Percentiles rank a stretch among this genome's conserved stretches.
Conservation (phyloP, 2,329 filamentous ascomycete species). For the Penicillium crustosum region DNA sequence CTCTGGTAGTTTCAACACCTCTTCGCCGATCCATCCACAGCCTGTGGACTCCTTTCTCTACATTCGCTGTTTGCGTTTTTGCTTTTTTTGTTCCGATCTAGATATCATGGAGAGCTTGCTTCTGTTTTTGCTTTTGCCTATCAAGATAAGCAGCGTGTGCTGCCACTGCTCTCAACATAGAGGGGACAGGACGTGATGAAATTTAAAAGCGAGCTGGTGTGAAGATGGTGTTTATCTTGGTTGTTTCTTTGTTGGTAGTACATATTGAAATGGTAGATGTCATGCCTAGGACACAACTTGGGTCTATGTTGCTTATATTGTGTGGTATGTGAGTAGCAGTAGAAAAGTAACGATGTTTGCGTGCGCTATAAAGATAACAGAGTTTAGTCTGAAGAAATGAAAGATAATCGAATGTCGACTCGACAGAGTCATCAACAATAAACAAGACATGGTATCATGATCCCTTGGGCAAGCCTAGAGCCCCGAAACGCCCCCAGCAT, state of each 20-base stretch:
- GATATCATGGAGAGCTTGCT: slow-evolving; percentile 24
- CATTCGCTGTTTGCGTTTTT: slow-evolving; percentile 7
- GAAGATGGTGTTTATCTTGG: slow-evolving; percentile 17
- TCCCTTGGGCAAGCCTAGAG: slow-evolving; percentile 6
- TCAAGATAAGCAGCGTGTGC: slow-evolving; percentile 13
- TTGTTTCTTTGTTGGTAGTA: slow-evolving; percentile 14
- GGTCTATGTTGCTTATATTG: neutral
- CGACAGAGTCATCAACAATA: neutral
- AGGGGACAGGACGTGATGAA: slow-evolving; percentile 13
- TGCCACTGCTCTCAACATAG: slow-evolving; percentile 18
- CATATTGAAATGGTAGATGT: slow-evolving; percentile 15
- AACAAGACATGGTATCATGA: slow-evolving; percentile 29
- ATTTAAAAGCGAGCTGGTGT: slow-evolving; percentile 23
- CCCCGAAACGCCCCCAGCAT: slow-evolving; percentile 20
- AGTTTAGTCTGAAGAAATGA: neutral
- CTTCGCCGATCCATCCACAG: slow-evolving; percentile 16
- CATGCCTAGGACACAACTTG: slow-evolving; percentile 4
- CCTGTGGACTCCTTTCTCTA: slow-evolving; percentile 15
- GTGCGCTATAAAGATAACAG: neutral
- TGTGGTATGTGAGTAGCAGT: neutral
- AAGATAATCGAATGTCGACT: neutral
- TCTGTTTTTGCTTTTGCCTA: slow-evolving; percentile 15
- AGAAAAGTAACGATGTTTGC: neutral
- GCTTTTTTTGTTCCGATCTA: slow-evolving; percentile 18
- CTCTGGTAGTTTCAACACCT: slow-evolving; percentile 16